Base-by-base conservation (phyloP, 352 stramenopile species). In the Phytophthora uliginosa region DNA sequence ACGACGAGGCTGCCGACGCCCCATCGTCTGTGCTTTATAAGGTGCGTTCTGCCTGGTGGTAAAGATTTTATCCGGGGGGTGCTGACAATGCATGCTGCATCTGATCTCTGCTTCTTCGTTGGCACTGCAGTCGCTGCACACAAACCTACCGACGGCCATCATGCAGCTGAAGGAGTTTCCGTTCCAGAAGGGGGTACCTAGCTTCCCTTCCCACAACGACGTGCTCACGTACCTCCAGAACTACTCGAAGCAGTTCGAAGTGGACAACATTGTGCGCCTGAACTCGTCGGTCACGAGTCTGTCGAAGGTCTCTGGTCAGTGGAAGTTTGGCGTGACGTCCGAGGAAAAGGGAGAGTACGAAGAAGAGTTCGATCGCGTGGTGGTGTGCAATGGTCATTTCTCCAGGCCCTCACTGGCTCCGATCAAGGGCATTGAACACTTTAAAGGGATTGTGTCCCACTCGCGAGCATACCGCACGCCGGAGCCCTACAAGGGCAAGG, bases 381-480 rank as follows among this genome's bases (percentile, higher is more conserved):
- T 95, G 9, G 64, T 95, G 26, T 94, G 86, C 76, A 94, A 94
- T 52, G 88, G 88, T 31, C 88, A 95, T 58, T 95, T 95, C 45
- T 84, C 86, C 26, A 71, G 81, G 58, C 86, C 86, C 7, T 84
- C 80, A 13, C 77, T 79, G 20, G 74, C 79, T 2, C 33, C 40
- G 2, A 90, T 94, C 63, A 71, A 78, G 17, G 85, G 88, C 17
- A 72, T 86, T 20, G 84, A 94, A 56, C 54, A 87, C 66, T 91
- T 79, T 31, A 67, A 73, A 10, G 84, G 80, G 2, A 58, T 48
- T 7, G 69, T 77, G 22, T 77, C 81, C 20, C 84, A 92, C 70
- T 92, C 84, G 51, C 78, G 85, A 77, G 71, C 78, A 45, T 92
- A 92, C 66, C 82, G 84, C 34, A 88, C 78, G 6, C 73, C 82